Evolutionary conservation across 441 rosid species (phyloP).

Genomic region (Pelargonium australe): DNA sequence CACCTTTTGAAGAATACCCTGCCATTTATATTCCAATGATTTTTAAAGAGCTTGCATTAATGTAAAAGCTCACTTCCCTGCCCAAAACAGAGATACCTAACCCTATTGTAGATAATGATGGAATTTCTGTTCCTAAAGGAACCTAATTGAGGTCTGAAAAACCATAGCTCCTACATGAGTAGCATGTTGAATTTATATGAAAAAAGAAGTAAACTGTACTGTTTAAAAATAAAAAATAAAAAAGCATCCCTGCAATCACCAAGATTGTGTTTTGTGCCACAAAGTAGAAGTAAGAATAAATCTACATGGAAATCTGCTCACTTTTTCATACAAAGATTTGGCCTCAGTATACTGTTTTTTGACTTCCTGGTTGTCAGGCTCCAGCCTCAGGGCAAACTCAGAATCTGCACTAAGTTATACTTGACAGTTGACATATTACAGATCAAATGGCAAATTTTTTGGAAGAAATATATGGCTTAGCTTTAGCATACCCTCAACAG

Average conservation of each 20-base stretch:
- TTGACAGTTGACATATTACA: constrained; percentile 16
- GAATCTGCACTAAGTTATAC: constrained; percentile 58
- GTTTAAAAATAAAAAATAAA: neutral
- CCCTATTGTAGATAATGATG: neutral
- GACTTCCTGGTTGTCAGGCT: constrained; percentile 77
- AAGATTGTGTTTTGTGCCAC: neutral
- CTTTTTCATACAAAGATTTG: constrained; percentile 68
- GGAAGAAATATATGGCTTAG: neutral
- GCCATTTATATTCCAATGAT: constrained; percentile 10
- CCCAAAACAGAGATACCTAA: neutral
- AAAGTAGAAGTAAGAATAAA: constrained; percentile 2
- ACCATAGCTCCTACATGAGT: too few relatives aligned
- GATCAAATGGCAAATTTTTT: constrained; percentile 14
- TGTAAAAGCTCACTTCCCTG: neutral
- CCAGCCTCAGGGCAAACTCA: constrained; percentile 75
- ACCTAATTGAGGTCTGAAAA: neutral
- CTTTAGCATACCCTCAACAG: constrained; percentile 55
- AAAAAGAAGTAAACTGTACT: neutral
- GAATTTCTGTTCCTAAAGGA: neutral
- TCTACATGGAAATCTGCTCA: constrained; percentile 20
- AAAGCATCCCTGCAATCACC: constrained; percentile 6
- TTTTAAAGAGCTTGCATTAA: constrained; percentile 11
- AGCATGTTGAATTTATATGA: constrained; percentile 1
- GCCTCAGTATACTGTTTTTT: constrained; percentile 70
- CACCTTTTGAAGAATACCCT: constrained; percentile 63